Base-by-base conservation (phyloP, 2,329 filamentous ascomycete genomes). In the Tolypocladium sp. region DNA sequence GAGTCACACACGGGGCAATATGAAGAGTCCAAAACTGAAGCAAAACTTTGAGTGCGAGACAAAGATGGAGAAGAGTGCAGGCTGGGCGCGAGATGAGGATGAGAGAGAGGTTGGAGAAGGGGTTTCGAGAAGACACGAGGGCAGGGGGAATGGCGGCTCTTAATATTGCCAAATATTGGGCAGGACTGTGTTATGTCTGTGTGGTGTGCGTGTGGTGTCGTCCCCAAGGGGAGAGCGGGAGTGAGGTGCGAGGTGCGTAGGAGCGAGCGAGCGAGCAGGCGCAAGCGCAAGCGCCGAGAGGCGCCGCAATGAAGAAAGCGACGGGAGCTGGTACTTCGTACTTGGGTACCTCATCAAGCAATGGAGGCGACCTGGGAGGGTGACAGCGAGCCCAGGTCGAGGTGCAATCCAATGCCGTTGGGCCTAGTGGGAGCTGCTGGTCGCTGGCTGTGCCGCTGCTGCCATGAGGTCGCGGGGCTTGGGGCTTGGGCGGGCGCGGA, bases 121-220 rank as follows among this genome's bases (percentile, higher is more conserved):
- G 15, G 35, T 55, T n/a, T 8, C 35, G 12, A 55, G 53, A 20
- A 55, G 35, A 12, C 35, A 40, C 10, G 52, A 40, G 9, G 51
- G 37, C 27, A n/a, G 25, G 54, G 54, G 53, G 54, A 12, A 41
- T 12, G 54, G 40, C 20, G 22, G 54, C 22, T 56, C 54, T 56
- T 56, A 56, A 56, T 56, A 56, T 56, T 56, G 54, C 17, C 54
- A 42, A 40, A 42, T 56, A 56, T 22, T 22, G 54, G 54, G 54
- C 54, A 51, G 22, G 54, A 56, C 38, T 15, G 10, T 52, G 49
- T 52, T n/a, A 15, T 30, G 40, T 30, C 27, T 30, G 54, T 8
- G 38, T 56, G 38, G 54, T 30, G 54, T 42, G 54, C 37, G 38
- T 22, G 38, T 40, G 54, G 17, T 35, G 49, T 52, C 10, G 49